Evolutionary conservation across 805 yeast species (phyloP).

Genomic region (Candida krabiensis): DNA sequence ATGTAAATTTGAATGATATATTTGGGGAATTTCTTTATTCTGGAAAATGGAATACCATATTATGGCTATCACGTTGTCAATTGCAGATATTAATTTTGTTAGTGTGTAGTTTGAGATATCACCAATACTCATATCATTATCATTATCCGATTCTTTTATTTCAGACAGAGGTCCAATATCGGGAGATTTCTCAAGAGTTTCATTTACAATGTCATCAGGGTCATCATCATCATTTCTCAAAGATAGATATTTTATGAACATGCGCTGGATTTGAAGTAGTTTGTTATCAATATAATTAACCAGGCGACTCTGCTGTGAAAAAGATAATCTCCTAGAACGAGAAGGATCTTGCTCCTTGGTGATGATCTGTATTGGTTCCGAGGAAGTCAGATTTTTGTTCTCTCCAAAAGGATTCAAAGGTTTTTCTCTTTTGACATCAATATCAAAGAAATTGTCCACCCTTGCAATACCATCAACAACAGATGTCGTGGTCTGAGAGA

Average conservation of each 20-base stretch:
- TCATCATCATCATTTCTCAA: slow-evolving; percentile 29
- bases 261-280: slow-evolving; percentile 53
- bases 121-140: slow-evolving; percentile 7
- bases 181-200: background rate
- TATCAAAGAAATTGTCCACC: slow-evolving; percentile 18
- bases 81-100: slow-evolving; percentile 41
- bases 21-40: slow-evolving; percentile 27
- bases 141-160: slow-evolving; percentile 3
- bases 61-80: slow-evolving; percentile 50
- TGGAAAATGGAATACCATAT: slow-evolving; percentile 59
- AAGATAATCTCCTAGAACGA: slow-evolving; percentile 33
- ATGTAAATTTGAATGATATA: slow-evolving; percentile 25
- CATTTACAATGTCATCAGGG: slow-evolving; percentile 14
- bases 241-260: slow-evolving; percentile 42
- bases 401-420: slow-evolving; percentile 33
- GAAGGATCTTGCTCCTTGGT: slow-evolving; percentile 1
- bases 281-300: slow-evolving; percentile 54
- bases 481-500: slow-evolving; percentile 2
- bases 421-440: slow-evolving; percentile 8
- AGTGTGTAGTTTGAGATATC: slow-evolving; percentile 20
- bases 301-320: slow-evolving; percentile 56
- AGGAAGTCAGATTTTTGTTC: slow-evolving; percentile 23
- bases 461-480: slow-evolving; percentile 8
- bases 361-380: slow-evolving; percentile 22
- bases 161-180: background rate